Evolutionary conservation across 345 rosid species (phyloP).

Genomic region (Passiflora organensis): DNA sequence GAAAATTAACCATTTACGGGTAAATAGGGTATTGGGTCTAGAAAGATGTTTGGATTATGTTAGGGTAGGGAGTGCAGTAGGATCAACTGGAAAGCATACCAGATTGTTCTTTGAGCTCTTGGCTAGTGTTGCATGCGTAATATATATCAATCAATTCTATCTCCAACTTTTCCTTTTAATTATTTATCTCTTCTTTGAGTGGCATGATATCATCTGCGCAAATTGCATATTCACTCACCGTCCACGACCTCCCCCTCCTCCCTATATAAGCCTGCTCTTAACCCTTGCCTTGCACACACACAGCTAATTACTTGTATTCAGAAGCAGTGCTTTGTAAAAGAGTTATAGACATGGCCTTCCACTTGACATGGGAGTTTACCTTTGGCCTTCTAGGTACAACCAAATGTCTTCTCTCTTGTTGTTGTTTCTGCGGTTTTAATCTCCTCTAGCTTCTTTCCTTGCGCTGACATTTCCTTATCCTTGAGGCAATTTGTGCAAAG

Average conservation of each 20-base stretch:
- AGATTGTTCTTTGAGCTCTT: slow-evolving; percentile 3
- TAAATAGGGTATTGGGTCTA: slow-evolving; percentile 21
- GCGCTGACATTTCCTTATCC: too few relatives aligned
- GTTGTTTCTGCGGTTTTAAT: background rate
- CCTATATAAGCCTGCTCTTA: slow-evolving; percentile 30
- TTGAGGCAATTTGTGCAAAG: too few relatives aligned
- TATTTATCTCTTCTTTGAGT: background rate
- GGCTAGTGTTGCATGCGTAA: slow-evolving; percentile 17
- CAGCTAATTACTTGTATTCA: background rate
- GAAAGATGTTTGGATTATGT: slow-evolving; percentile 19
- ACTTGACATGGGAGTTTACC: slow-evolving; percentile 10
- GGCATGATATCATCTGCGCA: background rate
- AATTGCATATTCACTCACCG: background rate
- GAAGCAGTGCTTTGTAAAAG: background rate
- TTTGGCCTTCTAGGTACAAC: slow-evolving; percentile 28
- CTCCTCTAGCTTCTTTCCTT: background rate
- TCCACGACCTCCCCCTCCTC: background rate
- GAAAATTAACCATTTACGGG: slow-evolving; percentile 7
- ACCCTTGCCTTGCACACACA: slow-evolving; percentile 2
- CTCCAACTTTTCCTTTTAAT: slow-evolving; percentile 26
- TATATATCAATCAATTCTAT: background rate
- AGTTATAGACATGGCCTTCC: slow-evolving; percentile 9
- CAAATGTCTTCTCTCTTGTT: background rate
- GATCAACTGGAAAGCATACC: slow-evolving; percentile 39
- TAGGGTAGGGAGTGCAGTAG: slow-evolving; percentile 9